Base-by-base conservation (phyloP, 2,329 filamentous ascomycete genomes). In the Xylaria multiplex region DNA sequence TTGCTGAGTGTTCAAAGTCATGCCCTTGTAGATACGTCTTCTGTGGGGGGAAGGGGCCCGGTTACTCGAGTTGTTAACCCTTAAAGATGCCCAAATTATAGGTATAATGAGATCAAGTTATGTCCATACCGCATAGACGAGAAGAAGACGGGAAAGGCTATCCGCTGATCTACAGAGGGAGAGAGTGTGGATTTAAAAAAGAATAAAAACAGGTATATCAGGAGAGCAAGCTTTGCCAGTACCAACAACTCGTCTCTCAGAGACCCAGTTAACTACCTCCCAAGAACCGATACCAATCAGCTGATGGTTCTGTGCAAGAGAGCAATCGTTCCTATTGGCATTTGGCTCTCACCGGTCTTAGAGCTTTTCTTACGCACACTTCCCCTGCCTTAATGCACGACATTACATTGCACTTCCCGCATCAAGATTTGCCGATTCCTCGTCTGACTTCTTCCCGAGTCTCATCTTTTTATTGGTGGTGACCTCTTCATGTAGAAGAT, bases 301-400 rank as follows among this genome's bases (percentile, higher is more conserved):
- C 57, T 58, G 65, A 67, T 55, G 65, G 52, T 50, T 53, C 52
- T 58, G 61, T 67, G 30, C 30, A 59, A 65, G 35, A 46, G 32
- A 59, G 49, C 43, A 52, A 27, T n/a, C 48, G 49, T 53, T 67
- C 61, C 57, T 58, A 60, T 65, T 67, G 62, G 59, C 53, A 67
- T 65, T 45, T 62, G 50, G 40, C 40, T 14, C 49, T 65, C 61
- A 67, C 65, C 65, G 65, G 65, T 58, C 50, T 32, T 54, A 46
- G 43, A 19, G 7, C 5, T 43, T 52, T 65, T 52, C 62, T 54
- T 48, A 64, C 61, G 54, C 40, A 45, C 37, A 45, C 32, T 49
- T 59, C 55, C 64, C 62, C 57, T 67, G 65, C 61, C 52, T 60
- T 35, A 58, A 67, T 67, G 65, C 64, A 56, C 64, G 27, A 60